Base-by-base conservation (phyloP, 257 asterid species). In the Datura wrightii region DNA sequence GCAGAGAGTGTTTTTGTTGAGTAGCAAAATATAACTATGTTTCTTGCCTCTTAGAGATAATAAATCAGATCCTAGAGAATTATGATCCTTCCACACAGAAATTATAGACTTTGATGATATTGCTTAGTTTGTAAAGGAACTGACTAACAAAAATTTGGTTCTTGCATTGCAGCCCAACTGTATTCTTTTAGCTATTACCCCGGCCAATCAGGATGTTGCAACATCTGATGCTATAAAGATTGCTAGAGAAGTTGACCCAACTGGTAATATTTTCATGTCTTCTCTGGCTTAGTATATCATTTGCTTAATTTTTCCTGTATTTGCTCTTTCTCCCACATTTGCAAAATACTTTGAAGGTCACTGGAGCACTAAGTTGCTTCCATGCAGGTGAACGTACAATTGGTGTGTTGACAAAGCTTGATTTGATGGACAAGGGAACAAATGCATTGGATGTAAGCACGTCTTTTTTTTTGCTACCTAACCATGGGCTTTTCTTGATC, bases 161-260 rank as follows among this genome's bases (percentile, higher is more conserved):
- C 70, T 72, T 52, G 79, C 8, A 74, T 46, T 88, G 89, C 31
- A 90, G 92, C 89, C 92, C 54, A 90, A 88, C 76, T 84, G 87
- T 62, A 89, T 90, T 85, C 84, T 90, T 52, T 80, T 90, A 79
- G 91, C 92, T 69, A 87, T 90, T 79, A 87, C 92, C 85, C 91
- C 91, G 6, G 91, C 92, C 83, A 90, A 90, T 83, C 92, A 90
- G 85, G 92, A 90, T 72, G 83, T 90, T 59, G 92, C 92, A 15
- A 90, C 91, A 60, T 90, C 92, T 83, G 92, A 90, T 85, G 92
- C 92, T 16, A 85, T 90, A 55, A 88, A 87, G 85, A 79, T 90
- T 69, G 88, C 92, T 62, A 86, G 90, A 84, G 91, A 90, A 88
- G 91, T 90, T 58, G 91, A 90, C 72, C 89, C 92, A 70, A 42